These are phyloP conservation scores for Chaetomium olivaceum DNA, from an alignment of 2,329 filamentous ascomycete species.

Conservation along the genomic window DNA sequence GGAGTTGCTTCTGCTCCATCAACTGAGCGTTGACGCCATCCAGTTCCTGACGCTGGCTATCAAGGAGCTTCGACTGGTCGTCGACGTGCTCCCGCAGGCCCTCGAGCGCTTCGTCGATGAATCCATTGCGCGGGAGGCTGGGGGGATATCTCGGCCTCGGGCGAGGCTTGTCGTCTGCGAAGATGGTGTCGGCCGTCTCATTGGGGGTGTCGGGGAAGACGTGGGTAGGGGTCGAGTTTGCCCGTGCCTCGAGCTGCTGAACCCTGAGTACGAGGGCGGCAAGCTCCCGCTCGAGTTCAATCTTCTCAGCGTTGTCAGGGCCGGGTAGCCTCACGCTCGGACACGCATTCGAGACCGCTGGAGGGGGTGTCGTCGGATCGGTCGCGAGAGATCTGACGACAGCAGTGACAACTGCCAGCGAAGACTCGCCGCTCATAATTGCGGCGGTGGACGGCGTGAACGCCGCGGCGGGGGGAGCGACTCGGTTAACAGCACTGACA, in stretches of 20 bases:
- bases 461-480: conserved; percentile 25
- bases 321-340: conserved; percentile 71
- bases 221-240: conserved; percentile 56
- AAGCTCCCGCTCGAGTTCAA: conserved; percentile 78
- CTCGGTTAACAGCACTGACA: conserved; percentile 14
- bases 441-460: conserved; percentile 24
- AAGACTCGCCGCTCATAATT: conserved; percentile 37
- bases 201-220: conserved; percentile 78
- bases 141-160: conserved; percentile 32
- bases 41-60: conserved; percentile 82
- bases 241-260: conserved; percentile 78
- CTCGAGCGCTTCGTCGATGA: conserved; percentile 52
- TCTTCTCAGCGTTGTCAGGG: conserved; percentile 71
- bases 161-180: conserved; percentile 56
- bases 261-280: conserved; percentile 75
- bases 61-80: conserved; percentile 88
- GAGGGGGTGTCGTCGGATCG: conserved; percentile 31
- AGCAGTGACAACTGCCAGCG: conserved; percentile 36
- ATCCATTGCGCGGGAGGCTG: conserved; percentile 34
- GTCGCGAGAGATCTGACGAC: conserved; percentile 37
- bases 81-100: conserved; percentile 88
- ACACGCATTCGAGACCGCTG: conserved; percentile 28
- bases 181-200: conserved; percentile 67
- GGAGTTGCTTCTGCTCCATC: conserved; percentile 79
- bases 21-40: conserved; percentile 83